Base-by-base conservation (phyloP, 331 rosid genomes). In the Telfairia occidentalis region DNA sequence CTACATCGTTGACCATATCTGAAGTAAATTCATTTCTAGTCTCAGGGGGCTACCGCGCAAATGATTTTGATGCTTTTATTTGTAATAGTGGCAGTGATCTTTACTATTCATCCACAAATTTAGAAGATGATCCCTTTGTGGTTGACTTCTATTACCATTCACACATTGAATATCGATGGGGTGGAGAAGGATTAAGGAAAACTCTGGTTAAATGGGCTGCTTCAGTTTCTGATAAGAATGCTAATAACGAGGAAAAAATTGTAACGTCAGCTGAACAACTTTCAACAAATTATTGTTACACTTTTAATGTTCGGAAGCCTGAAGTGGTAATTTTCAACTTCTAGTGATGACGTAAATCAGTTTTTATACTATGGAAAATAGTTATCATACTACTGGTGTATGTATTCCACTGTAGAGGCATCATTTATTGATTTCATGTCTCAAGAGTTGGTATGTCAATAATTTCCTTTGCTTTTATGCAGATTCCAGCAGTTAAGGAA, bases 51-150 rank as follows among this genome's bases (percentile, higher is more conserved):
- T 87, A 88, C 85, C 85, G 84, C 78, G 97, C 96, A 61, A 84
- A n/a, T 78, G 97, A 90, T 75, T 95, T 95, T 78, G 99, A 95
- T 84, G 99, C 97, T 59, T 95, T 87, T 89, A 87, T 95, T 73
- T 95, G 99, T 81, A 92, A 92, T 59, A 92, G 97, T 84, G 99
- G 99, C 79, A 95, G 99, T 84, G 99, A 95, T 81, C 97, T 95
- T 37, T 92, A 87, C 81, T 95, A 95, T 83, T 91, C 99, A 58
- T 94, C 98, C 64, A 84, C 84, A 70, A 86, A 81, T 83, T 76
- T 87, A 23, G 97, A 89, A 74, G 97, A 86, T 43, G 90, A 88
- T n/a, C 85, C 90, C 37, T 92, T 90, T 77, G 99, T 89, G 84
- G 96, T 83, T 29, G 99, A 95, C 89, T 90, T 90, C 84, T 95